phyloP scores from a whole-genome alignment of 768 basidiomycete genomes.

The Clavaria fumosa region DNA sequence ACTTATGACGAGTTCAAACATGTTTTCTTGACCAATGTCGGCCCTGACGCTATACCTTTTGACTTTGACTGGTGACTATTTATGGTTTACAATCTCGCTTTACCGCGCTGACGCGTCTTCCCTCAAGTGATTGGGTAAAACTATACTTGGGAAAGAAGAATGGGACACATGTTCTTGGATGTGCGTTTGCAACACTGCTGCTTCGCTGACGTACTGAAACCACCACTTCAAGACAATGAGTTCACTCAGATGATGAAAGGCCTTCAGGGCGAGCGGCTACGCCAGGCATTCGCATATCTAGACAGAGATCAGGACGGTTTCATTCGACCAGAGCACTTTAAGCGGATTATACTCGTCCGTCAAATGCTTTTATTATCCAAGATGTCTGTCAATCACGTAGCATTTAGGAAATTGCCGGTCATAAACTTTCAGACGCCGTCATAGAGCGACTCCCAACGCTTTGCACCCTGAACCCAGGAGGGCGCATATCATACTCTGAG shows the following conservation, averaged over 20 bases:
- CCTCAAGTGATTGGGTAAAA: constrained; percentile 79
- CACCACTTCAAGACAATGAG: constrained; percentile 85
- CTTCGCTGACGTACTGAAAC: too few species aligned
- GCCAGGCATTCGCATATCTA: constrained; percentile 89
- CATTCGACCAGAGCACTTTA: constrained; percentile 87
- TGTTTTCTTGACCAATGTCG: constrained; percentile 72
- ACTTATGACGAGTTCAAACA: constrained; percentile 90
- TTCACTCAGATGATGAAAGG: constrained; percentile 99
- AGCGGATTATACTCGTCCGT: constrained; percentile 82
- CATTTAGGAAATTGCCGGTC: constrained; percentile 83
- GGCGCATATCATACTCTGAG: constrained; percentile 90
- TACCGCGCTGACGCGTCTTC: constrained; percentile 3
- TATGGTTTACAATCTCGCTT: constrained; percentile 1
- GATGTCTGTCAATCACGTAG: constrained; percentile 1
- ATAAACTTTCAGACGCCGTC: constrained; percentile 90
- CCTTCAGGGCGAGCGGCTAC: constrained; percentile 90
- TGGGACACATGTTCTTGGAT: constrained; percentile 81
- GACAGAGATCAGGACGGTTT: constrained; percentile 87
- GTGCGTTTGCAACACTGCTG: too few species aligned
- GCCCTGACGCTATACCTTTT: constrained; percentile 75
- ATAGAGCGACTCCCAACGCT: constrained; percentile 87
- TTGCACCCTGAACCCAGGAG: constrained; percentile 77
- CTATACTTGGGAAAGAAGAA: constrained; percentile 90
- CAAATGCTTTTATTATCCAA: neutral
- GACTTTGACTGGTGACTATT: constrained; percentile 72